Conservation (phyloP, 768 basidiomycete genomes). For the Kwoniella botswanensis region DNA sequence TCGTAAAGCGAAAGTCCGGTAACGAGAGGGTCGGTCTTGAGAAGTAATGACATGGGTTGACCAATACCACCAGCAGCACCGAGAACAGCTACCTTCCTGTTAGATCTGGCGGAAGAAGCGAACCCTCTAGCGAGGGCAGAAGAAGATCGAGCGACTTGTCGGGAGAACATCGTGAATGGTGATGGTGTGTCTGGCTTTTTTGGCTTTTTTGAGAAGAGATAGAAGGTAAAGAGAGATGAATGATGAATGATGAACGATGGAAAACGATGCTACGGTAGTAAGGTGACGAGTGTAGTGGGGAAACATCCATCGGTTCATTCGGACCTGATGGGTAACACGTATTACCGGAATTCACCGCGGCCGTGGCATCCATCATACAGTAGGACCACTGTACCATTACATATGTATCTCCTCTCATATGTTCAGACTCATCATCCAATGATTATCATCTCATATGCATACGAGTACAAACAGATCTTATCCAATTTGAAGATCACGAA, state of each 20-base stretch:
- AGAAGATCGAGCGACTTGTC: slow-evolving; percentile 38
- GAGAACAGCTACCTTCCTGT: slow-evolving; percentile 68
- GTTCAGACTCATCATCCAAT: background rate
- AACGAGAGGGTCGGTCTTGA: slow-evolving; percentile 91
- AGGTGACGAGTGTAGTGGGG: no score
- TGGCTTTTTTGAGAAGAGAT: background rate
- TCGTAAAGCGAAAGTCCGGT: slow-evolving; percentile 84
- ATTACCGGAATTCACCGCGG: slow-evolving; percentile 13
- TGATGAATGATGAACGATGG: background rate
- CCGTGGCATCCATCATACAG: slow-evolving; percentile 3
- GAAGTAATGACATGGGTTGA: slow-evolving; percentile 90
- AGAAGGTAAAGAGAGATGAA: slow-evolving; percentile 2
- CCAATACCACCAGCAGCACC: slow-evolving; percentile 79
- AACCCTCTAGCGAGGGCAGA: slow-evolving; percentile 51
- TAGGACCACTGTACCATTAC: background rate
- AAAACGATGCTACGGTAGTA: background rate
- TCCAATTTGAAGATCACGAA: slow-evolving; percentile 6
- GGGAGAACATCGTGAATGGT: slow-evolving; percentile 52
- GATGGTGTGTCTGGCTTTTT: slow-evolving; percentile 6
- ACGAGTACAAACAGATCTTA: slow-evolving; percentile 18
- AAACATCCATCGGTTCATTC: slow-evolving; percentile 7
- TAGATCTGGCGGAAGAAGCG: slow-evolving; percentile 55
- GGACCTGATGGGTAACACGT: background rate
- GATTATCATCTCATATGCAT: slow-evolving; percentile 19
- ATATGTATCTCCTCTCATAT: background rate